Percentiles rank a stretch among this genome's conserved stretches.
Evolutionary conservation across 129 eudicot genomes (phyloP).

Genomic region (Artemisia annua): DNA sequence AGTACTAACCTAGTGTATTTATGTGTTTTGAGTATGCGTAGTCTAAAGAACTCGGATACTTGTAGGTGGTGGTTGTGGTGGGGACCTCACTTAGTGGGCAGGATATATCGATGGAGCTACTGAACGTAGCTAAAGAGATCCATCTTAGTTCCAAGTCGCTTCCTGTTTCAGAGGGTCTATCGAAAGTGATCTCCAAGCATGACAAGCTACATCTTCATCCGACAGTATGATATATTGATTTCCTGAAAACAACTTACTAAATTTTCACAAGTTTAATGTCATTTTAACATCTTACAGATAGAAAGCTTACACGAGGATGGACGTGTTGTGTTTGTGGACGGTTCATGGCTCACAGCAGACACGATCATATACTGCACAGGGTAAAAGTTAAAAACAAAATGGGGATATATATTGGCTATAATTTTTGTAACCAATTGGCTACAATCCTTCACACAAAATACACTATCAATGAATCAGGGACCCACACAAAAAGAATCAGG

Average conservation of each 20-base stretch:
- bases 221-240: conserved; percentile 31
- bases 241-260: not conserved
- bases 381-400: conserved; percentile 44
- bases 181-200: conserved; percentile 69
- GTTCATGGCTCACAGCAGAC: conserved; percentile 62
- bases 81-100: conserved; percentile 88
- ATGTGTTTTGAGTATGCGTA: not conserved
- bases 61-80: conserved; percentile 83
- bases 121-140: conserved; percentile 74
- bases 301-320: conserved; percentile 79
- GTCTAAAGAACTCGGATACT: not conserved
- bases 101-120: conserved; percentile 86
- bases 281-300: conserved; percentile 50
- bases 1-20: too few species aligned
- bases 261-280: not conserved
- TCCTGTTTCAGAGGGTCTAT: conserved; percentile 62
- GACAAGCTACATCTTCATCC: conserved; percentile 68
- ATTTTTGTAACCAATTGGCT: too few species aligned
- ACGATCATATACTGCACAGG: conserved; percentile 92
- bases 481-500: too few species aligned
- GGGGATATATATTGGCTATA: too few species aligned
- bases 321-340: conserved; percentile 56
- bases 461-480: too few species aligned
- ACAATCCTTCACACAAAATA: too few species aligned
- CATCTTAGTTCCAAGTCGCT: conserved; percentile 65